These are phyloP conservation scores for Yarrowia yakushimensis DNA, from an alignment of 805 yeast genomes.

Conservation along the genomic window DNA sequence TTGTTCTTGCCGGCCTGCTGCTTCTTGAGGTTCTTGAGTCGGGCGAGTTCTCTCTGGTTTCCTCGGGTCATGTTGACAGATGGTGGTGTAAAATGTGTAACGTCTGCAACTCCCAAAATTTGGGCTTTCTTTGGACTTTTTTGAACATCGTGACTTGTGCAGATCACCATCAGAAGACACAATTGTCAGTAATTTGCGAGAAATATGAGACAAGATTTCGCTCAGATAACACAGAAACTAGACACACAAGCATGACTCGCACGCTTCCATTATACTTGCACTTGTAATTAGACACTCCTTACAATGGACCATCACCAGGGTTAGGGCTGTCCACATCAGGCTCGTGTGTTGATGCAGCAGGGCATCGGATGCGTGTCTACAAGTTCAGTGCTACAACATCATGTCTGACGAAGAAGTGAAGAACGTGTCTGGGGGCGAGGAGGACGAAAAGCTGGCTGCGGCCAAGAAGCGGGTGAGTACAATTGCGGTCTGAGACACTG, in stretches of 20 bases:
- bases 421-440: constrained; percentile 38
- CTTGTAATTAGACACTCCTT: too few species aligned
- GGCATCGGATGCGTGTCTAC: not conserved
- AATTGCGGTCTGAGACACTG: not conserved
- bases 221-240: too few species aligned
- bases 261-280: too few species aligned
- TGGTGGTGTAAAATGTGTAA: not conserved
- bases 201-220: too few species aligned
- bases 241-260: too few species aligned
- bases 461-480: constrained; percentile 60
- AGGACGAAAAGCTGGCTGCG: constrained; percentile 64
- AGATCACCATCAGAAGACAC: too few species aligned
- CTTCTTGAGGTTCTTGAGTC: constrained; percentile 83
- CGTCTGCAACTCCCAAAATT: not conserved
- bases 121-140: not conserved
- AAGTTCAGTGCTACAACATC: not conserved
- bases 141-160: not conserved
- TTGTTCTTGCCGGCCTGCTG: constrained; percentile 60
- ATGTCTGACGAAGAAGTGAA: constrained; percentile 26
- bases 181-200: too few species aligned
- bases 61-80: constrained; percentile 76
- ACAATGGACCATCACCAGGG: not conserved
- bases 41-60: constrained; percentile 91
- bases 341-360: constrained; percentile 7
- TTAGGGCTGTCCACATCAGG: not conserved